Evolutionary conservation across 495 filamentous ascomycete genomes (phyloP), one percentile per base, ranked within the genome.

Genomic region (Thozetella sp.): DNA sequence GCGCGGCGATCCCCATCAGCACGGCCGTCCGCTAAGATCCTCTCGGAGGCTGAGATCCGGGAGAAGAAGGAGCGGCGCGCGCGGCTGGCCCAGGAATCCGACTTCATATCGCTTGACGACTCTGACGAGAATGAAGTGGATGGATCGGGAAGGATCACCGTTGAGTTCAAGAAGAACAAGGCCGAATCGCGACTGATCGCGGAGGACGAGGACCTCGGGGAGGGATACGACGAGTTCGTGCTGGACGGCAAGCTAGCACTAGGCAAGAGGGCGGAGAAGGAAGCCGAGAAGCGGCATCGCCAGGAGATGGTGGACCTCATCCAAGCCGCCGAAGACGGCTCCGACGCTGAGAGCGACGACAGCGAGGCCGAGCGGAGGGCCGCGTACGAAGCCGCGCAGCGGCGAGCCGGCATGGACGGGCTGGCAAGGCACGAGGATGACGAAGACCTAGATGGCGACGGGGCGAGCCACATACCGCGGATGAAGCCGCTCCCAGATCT

Each of bases 131-230:
- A 80, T 25, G 74, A 82, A 50, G 71, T 76, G 20, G 81, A 82
- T 25, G 70, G 57, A 62, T 57, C 54, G 12, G 81, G 74, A 54
- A 70, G 80, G 59, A 67, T 84, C 23, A 69, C 76, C 6, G 58
- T 84, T 10, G 65, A 80, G 2, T 78, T 76, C 52, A 81, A 79
- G 25, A 79, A 77, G n/a, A 77, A 75, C 59, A 86, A 82, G 65
- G 67, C 75, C 2, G 87, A 93, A 55, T 90, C 88, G 10, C 81
- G 95, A n/a, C 82, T 97, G 10, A 82, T 92, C 2, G 81, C 82
- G 24, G 93, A 97, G 54, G 94, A 97, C 67, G 95, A 98, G 67
- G 92, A 97, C 67, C 85, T 97, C n/a, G 89, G 88, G 26, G 95
- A 99, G 76, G 93, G 93, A 2, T 97, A 96, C 69, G 93, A 96